Evolutionary conservation across 2,329 filamentous ascomycete genomes (phyloP).

Genomic region (Coccinonectria pachysandricola): DNA sequence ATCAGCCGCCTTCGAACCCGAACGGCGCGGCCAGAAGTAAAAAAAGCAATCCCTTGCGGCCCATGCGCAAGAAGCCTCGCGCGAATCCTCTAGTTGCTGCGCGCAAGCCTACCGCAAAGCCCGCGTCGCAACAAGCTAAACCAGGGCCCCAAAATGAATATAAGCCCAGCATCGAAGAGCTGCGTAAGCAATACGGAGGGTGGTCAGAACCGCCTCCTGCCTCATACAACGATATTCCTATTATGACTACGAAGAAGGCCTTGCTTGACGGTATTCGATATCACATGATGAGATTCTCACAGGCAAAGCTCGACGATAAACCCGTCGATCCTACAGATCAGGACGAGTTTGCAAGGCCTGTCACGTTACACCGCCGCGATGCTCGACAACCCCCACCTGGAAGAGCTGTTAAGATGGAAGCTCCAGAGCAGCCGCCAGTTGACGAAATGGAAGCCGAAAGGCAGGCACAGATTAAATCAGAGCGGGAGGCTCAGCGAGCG

Average conservation of each 20-base stretch:
- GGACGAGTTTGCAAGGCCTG: constrained; percentile 74
- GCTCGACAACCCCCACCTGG: constrained; percentile 60
- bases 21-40: constrained; percentile 22
- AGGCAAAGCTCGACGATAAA: constrained; percentile 47
- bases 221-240: constrained; percentile 48
- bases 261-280: constrained; percentile 71
- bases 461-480: constrained; percentile 60
- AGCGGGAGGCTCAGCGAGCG: constrained; percentile 76
- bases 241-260: constrained; percentile 75
- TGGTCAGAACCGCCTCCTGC: constrained; percentile 45
- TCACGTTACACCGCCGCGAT: constrained; percentile 81
- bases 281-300: constrained; percentile 73
- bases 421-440: constrained; percentile 29
- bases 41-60: constrained; percentile 28
- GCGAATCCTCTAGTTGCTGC: constrained; percentile 57
- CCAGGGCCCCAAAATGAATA: constrained; percentile 17
- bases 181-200: constrained; percentile 39
- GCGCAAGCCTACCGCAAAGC: constrained; percentile 26
- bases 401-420: constrained; percentile 52
- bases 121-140: constrained; percentile 11
- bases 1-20: constrained; percentile 25
- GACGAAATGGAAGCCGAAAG: constrained; percentile 52
- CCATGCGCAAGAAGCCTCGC: constrained; percentile 31
- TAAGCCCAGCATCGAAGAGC: constrained; percentile 29
- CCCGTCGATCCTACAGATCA: constrained; percentile 60